Percentiles rank a stretch among this genome's conserved stretches.
Conservation (phyloP, 169 alveolate species). For the Plasmodium ovale region DNA sequence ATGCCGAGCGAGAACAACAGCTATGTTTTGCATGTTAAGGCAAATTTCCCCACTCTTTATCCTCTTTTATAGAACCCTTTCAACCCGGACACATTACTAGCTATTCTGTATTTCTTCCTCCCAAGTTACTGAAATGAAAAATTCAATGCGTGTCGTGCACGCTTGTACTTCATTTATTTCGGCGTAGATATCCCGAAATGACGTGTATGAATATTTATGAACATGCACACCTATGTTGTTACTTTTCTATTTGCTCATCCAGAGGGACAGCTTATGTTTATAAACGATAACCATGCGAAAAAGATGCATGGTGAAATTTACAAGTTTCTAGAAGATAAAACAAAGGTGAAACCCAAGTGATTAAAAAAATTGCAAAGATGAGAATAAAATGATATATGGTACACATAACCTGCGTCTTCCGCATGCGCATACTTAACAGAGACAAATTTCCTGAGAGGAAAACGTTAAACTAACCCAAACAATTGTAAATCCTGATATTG, state of each 20-base stretch:
- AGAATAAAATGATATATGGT: no score
- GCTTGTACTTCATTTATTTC: not conserved
- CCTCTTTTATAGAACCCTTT: slow-evolving; percentile 16
- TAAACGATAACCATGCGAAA: slow-evolving; percentile 10
- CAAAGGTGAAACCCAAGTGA: not conserved
- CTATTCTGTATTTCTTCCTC: slow-evolving; percentile 45
- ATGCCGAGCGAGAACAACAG: no score
- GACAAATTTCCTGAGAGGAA: no score
- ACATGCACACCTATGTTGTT: not conserved
- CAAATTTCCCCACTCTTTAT: not conserved
- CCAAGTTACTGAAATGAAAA: slow-evolving; percentile 35
- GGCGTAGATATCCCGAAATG: not conserved
- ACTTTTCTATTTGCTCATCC: not conserved
- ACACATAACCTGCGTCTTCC: no score
- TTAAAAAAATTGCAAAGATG: not conserved
- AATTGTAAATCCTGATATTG: no score
- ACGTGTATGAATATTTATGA: not conserved
- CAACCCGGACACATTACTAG: slow-evolving; percentile 42
- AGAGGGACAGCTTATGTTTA: slow-evolving; percentile 45
- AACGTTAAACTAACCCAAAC: no score
- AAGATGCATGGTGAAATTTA: slow-evolving; percentile 7
- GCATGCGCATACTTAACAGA: no score
- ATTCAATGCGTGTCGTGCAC: not conserved
- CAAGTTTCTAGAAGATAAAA: slow-evolving; percentile 27
- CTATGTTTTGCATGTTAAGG: not conserved